Evolutionary conservation across 306 rosid species (phyloP).

Genomic region (Vachellia pachyceras): DNA sequence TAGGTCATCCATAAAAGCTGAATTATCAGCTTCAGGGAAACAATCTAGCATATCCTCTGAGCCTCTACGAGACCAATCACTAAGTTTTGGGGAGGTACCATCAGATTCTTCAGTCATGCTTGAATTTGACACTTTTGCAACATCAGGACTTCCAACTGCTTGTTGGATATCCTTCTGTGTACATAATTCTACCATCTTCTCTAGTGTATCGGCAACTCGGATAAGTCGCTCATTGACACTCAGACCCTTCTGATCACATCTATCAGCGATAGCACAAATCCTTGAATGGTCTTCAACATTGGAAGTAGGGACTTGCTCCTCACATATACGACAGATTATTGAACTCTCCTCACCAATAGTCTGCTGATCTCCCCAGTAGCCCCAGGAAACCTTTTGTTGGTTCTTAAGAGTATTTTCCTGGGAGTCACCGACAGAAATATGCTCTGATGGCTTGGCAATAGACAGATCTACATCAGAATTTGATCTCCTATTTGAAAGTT

Average conservation of each 20-base stretch:
- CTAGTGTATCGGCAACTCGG: conserved; percentile 82
- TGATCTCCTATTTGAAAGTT: conserved; percentile 52
- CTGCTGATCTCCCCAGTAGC: conserved; percentile 87
- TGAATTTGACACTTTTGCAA: conserved; percentile 89
- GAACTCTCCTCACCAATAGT: conserved; percentile 71
- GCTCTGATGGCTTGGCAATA: conserved; percentile 68
- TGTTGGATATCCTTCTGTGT: conserved; percentile 84
- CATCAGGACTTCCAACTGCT: conserved; percentile 90
- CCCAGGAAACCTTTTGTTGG: conserved; percentile 87
- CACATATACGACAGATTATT: conserved; percentile 98
- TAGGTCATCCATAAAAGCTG: conserved; percentile 82
- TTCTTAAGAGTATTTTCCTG: conserved; percentile 80
- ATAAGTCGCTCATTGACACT: conserved; percentile 90
- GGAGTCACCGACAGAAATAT: conserved; percentile 63
- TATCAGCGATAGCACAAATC: conserved; percentile 93
- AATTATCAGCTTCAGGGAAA: conserved; percentile 88
- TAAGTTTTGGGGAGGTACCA: conserved; percentile 80
- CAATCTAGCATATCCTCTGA: conserved; percentile 99
- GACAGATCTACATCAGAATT: conserved; percentile 59
- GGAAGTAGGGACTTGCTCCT: conserved; percentile 93
- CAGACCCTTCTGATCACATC: conserved; percentile 90
- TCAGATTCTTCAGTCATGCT: conserved; percentile 97
- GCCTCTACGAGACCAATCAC: conserved; percentile 97
- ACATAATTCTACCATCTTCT: conserved; percentile 80
- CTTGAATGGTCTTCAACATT: conserved; percentile 95